Conservation (phyloP, 345 rosid species). For the Moringa oleifera region DNA sequence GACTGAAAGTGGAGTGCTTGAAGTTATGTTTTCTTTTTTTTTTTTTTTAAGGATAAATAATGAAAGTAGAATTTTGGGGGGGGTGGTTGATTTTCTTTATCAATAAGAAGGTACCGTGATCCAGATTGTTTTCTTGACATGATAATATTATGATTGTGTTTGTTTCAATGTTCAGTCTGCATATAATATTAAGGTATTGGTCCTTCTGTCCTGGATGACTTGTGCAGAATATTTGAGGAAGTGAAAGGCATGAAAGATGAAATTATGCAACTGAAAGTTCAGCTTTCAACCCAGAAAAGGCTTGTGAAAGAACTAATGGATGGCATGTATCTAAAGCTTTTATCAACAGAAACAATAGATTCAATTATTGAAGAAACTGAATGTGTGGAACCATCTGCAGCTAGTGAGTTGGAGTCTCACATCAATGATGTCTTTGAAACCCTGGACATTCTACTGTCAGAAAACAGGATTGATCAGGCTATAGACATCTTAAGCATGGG, state of each 20-base stretch:
- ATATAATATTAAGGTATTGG: not conserved
- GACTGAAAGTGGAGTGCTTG: no score
- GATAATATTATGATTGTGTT: not conserved
- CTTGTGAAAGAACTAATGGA: constrained; percentile 38
- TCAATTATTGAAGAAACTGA: constrained; percentile 20
- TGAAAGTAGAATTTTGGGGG: no score
- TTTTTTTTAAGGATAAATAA: no score
- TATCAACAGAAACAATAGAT: constrained; percentile 31
- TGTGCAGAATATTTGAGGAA: constrained; percentile 47
- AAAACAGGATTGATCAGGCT: constrained; percentile 46
- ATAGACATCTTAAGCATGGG: constrained; percentile 35
- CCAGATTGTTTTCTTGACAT: not conserved
- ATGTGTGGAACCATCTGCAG: constrained; percentile 20
- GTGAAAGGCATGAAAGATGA: constrained; percentile 35
- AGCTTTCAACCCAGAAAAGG: constrained; percentile 34
- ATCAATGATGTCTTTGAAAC: constrained; percentile 32
- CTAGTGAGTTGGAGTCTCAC: constrained; percentile 27
- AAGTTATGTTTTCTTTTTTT: no score
- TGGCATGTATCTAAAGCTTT: constrained; percentile 22
- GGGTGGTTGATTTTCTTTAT: no score
- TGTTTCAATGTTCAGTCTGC: no score
- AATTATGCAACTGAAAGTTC: constrained; percentile 37
- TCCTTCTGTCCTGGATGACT: not conserved
- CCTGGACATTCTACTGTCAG: constrained; percentile 39
- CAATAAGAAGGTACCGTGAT: not conserved